Evolutionary conservation across 1,284 basidiomycete genomes (phyloP), one percentile per base, ranked within the genome.

Genomic region (Volvariella surrecta): DNA sequence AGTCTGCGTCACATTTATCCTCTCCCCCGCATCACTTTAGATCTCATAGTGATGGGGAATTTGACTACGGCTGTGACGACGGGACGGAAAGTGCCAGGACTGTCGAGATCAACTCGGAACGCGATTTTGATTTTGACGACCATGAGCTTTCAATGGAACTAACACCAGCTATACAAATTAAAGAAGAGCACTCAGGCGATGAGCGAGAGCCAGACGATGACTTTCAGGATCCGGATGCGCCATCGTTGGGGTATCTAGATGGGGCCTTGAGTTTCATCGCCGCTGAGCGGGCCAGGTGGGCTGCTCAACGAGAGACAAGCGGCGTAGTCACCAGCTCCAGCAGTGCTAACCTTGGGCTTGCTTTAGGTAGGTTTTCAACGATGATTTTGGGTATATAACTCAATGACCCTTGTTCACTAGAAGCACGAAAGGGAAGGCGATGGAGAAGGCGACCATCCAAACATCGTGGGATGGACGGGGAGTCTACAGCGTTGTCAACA

Each of bases 261-360:
- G 73, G 73, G 46, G 79, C 79, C 0, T 63, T 86, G 9, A 72
- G 68, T 24, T 86, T 82, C 48, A 68, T 86, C 35, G 80, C 79
- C 32, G 74, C 71, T 7, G 82, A 86, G 54, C 65, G 79, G 16
- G 79, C 70, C 19, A 66, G 68, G 49, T 63, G 74, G 47, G 64
- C 64, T 43, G 70, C 70, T n/a, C 64, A 68, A 49, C 66, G 68
- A 16, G 66, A 70, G 45, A 53, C 52, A 21, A 59, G 52, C 16
- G 51, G 53, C 49, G 49, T 58, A 42, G 55, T 55, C 55, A 50
- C 24, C 11, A 11, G 11, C 24, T 28, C 11, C 6, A 28, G 6
- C 6, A 11, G 11, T 28, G 24, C 11, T 11, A 11, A 28, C 11
- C 6, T 11, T 6, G 24, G 11, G 24, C 24, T 28, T 28, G 11